A percentile compares a stretch with the other conserved stretches of the same genome.
Evolutionary conservation across 2,329 filamentous ascomycete species (phyloP).

Genomic region (Exophiala mesophila): DNA sequence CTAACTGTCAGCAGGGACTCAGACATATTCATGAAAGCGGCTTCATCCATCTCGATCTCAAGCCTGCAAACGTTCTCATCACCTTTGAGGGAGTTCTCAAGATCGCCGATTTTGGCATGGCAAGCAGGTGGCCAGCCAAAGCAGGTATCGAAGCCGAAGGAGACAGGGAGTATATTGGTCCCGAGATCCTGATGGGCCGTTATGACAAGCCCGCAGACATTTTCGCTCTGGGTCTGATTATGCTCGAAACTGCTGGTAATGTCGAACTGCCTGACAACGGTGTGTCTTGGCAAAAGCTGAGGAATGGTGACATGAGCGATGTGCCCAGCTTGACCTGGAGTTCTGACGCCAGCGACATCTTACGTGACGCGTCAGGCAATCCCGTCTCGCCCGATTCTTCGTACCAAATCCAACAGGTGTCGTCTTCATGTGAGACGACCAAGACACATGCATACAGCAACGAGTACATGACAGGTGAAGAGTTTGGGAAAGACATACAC

Average conservation of each 20-base stretch:
- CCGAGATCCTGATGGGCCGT: constrained; percentile 79
- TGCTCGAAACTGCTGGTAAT: constrained; percentile 91
- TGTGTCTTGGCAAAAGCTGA: constrained; percentile 80
- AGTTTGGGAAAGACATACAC: constrained; percentile 29
- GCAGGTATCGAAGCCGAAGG: constrained; percentile 82
- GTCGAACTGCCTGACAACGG: constrained; percentile 92
- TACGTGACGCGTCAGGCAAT: constrained; percentile 70
- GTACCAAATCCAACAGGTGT: constrained; percentile 41
- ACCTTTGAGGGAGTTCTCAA: constrained; percentile 63
- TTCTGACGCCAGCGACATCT: constrained; percentile 61
- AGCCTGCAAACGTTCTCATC: constrained; percentile 62
- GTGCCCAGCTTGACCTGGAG: constrained; percentile 84
- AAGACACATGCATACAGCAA: constrained; percentile 30
- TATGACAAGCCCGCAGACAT: constrained; percentile 90
- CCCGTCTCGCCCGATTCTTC: constrained; percentile 47
- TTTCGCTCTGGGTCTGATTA: constrained; percentile 89
- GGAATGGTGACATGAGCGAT: constrained; percentile 82
- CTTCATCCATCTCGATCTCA: constrained; percentile 67
- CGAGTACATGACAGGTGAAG: constrained; percentile 16
- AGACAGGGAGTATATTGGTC: constrained; percentile 92
- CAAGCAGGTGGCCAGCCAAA: constrained; percentile 70
- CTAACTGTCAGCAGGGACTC: constrained; percentile 59
- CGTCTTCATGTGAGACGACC: constrained; percentile 26
- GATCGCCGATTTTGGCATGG: constrained; percentile 66
- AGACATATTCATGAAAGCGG: constrained; percentile 84